These are phyloP conservation scores for Radiomyces spectabilis DNA, from an alignment of 192 early-diverging fungal species.

Conservation along the genomic window DNA sequence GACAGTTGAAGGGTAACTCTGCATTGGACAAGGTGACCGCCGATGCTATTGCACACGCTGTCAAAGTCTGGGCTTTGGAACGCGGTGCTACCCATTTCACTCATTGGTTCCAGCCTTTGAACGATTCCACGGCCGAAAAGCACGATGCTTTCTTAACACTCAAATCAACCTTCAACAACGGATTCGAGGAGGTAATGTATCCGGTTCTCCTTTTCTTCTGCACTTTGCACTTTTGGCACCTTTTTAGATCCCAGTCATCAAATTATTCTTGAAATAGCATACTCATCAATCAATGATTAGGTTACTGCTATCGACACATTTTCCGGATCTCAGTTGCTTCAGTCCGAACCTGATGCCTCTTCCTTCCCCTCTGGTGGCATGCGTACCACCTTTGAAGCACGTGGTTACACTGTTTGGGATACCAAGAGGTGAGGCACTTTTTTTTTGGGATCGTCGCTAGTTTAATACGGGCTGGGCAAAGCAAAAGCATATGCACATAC, in stretches of 20 bases:
- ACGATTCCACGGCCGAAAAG: slow-evolving; percentile 97
- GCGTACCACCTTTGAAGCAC: slow-evolving; percentile 97
- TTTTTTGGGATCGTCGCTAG: no score
- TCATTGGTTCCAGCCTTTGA: slow-evolving; percentile 99
- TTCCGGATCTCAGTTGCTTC: slow-evolving; percentile 94
- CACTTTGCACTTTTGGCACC: background rate
- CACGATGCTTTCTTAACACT: slow-evolving; percentile 97
- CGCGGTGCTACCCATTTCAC: slow-evolving; percentile 97
- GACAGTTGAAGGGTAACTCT: slow-evolving; percentile 88
- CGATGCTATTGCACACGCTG: slow-evolving; percentile 98
- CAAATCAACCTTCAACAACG: slow-evolving; percentile 70
- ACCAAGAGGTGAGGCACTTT: slow-evolving; percentile 54
- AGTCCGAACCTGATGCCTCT: slow-evolving; percentile 98
- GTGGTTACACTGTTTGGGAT: slow-evolving; percentile 99
- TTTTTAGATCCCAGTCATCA: background rate
- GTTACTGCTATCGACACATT: slow-evolving; percentile 85
- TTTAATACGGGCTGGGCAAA: no score
- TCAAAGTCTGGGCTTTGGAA: slow-evolving; percentile 96
- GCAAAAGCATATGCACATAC: background rate
- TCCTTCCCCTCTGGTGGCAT: slow-evolving; percentile 99
- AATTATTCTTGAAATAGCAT: background rate
- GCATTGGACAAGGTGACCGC: slow-evolving; percentile 89
- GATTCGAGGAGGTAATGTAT: slow-evolving; percentile 70
- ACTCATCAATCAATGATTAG: slow-evolving; percentile 9
- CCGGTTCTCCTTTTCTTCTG: background rate